Base-by-base conservation (phyloP, 495 filamentous ascomycete species). In the Usnea hakonensis region DNA sequence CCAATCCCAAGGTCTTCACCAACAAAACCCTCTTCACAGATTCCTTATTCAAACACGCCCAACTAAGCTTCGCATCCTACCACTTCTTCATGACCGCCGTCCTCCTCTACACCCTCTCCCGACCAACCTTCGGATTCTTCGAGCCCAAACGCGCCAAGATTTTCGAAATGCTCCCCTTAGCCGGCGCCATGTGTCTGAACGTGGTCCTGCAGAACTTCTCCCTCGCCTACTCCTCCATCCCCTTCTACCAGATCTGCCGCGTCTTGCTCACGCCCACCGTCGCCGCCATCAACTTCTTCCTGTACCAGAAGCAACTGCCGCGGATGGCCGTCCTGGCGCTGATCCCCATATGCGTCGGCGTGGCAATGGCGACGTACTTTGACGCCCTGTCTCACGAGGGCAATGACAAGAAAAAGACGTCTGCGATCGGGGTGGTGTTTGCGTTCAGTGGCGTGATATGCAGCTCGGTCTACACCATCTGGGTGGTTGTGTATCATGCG, bases 171-270 rank as follows among this genome's bases (percentile, higher is more conserved):
- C 75, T 87, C 21, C 86, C 85, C 6, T 72, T 88, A 6, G 81
- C 83, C 23, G 68, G 84, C 43, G 79, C 85, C 65, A 89, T 90
- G 86, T 78, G 81, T 41, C 73, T 87, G 58, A 87, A 88, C 71
- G 85, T 89, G 61, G 83, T 89, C 66, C 76, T 89, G 11, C 85
- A 84, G 14, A 90, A 89, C 68, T 72, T 87, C 7, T 87, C 84
- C 7, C 75, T 90, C 14, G 84, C 85, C 55, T 85, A 82, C 66
- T 87, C 85, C 32, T 81, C 82, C 55, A 80, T 90, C 30, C 86
- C 85, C 55, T 89, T 88, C 69, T 89, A 89, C 70, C 87, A 90
- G 66, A 77, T 88, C 56, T 83, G 83, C n/a, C 81, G 86, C 19
- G 84, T 89, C 58, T 75, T 88, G 30, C 80, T 89, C 30, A 89